phyloP scores from a whole-genome alignment of 805 yeast species.

The Cyberlindnera misumaiensis region DNA sequence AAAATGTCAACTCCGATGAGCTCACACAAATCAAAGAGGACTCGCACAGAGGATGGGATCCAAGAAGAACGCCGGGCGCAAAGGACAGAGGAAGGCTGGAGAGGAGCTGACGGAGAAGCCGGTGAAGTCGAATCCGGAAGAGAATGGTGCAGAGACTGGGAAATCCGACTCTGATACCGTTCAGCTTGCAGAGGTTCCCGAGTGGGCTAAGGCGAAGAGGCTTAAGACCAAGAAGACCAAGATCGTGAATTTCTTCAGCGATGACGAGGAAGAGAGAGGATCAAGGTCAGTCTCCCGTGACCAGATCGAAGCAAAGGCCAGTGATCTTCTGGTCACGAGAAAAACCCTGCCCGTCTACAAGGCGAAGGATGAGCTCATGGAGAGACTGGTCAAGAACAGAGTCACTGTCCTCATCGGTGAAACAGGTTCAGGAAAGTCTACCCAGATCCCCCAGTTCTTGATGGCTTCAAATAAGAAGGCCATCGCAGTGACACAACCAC shows the following conservation, averaged over 20 bases:
- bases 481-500: conserved; percentile 93
- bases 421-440: conserved; percentile 97
- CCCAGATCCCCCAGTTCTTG: conserved; percentile 93
- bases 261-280: conserved; percentile 29
- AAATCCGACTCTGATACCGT: not conserved
- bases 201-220: conserved; percentile 1
- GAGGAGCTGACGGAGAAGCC: no score
- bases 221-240: conserved; percentile 16
- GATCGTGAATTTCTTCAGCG: conserved; percentile 31
- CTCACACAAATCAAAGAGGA: no score
- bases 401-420: conserved; percentile 89
- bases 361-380: conserved; percentile 57
- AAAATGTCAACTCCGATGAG: no score
- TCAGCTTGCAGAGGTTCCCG: not conserved
- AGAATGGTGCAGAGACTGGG: no score
- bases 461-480: conserved; percentile 43
- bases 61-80: no score
- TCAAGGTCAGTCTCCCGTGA: conserved; percentile 13
- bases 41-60: no score
- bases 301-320: conserved; percentile 30
- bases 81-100: no score
- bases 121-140: no score
- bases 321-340: conserved; percentile 44
- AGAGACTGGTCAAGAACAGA: conserved; percentile 45
- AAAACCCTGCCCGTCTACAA: conserved; percentile 67